Evolutionary conservation across 306 rosid genomes (phyloP), one percentile per base, ranked within the genome.

Genomic region (Vigna angularis): DNA sequence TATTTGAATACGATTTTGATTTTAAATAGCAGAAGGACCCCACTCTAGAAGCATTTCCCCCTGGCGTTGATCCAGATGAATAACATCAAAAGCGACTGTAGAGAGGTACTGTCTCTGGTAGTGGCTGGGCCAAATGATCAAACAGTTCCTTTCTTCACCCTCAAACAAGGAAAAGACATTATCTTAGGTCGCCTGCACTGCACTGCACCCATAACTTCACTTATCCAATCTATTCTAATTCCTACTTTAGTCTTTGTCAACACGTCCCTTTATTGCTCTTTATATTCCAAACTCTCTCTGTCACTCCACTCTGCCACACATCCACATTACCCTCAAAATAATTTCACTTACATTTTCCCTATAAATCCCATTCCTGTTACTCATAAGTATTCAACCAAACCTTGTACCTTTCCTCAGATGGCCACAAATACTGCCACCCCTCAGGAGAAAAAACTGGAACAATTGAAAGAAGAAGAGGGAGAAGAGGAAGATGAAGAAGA

Each of bases 221-320:
- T 76, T 38, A 42, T 32, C 61, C 28, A 34, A 59, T 48, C 70
- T 42, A 42, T 42, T 42, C 47, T 8, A 47, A 18, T 78, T 17
- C 70, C 51, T 76, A 55, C 74, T 66, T 81, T 73, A 79, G 40
- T 79, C 63, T 55, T 58, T 55, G 66, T 76, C 85, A 69, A 51
- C 65, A 51, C 75, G 76, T 72, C 76, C 9, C 83, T 61, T 63
- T 62, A 48, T 72, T 50, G 24, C 28, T 67, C 85, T 76, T 81
- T 83, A 81, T 85, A 85, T 74, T 86, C 87, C 89, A 78, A 82
- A 73, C 66, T 62, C 69, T 28, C 59, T 74, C 76, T 77, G 57
- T 75, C 83, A 36, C 78, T 62, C 63, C 28, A 59, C 10, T 59
- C 42, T 64, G 49, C 40, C 70, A 64, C 49, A 26, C 42, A n/a